Percentiles rank a stretch among this genome's conserved stretches.
phyloP scores from a whole-genome alignment of 139 green algal species.

The Closterium sp. region DNA sequence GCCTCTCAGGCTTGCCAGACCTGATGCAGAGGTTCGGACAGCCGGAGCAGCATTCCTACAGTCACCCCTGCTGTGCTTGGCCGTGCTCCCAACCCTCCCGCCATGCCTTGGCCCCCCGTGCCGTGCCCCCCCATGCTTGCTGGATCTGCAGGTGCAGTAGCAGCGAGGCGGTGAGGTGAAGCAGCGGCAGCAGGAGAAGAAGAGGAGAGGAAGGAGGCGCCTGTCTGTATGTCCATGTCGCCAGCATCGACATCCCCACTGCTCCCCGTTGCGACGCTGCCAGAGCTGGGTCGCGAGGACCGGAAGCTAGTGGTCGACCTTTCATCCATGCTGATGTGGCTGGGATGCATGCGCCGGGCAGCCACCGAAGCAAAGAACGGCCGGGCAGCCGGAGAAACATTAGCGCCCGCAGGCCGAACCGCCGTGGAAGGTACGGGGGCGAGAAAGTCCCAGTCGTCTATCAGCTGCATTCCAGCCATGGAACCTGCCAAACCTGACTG shows the following conservation, averaged over 20 bases:
- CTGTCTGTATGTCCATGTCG: background rate
- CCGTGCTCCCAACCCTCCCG: background rate
- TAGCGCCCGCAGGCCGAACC: background rate
- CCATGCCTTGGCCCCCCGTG: too few relatives aligned
- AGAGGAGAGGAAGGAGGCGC: background rate
- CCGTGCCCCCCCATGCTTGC: too few relatives aligned
- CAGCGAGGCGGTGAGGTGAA: background rate
- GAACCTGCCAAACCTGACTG: background rate
- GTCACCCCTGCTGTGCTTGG: background rate
- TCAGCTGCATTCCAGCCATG: background rate
- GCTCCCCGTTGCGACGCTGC: background rate
- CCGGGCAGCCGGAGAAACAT: background rate
- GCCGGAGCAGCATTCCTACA: background rate
- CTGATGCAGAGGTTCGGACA: background rate
- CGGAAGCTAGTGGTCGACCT: background rate
- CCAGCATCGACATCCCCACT: background rate
- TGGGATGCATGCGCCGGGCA: background rate
- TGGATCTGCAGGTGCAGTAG: background rate
- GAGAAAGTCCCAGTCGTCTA: background rate
- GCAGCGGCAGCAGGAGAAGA: background rate
- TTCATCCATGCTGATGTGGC: background rate
- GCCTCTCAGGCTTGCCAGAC: background rate
- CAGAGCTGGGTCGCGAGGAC: background rate
- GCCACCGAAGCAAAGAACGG: background rate
- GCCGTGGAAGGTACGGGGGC: background rate